phyloP scores from a whole-genome alignment of 805 yeast genomes.

The Komagataella pastoris region DNA sequence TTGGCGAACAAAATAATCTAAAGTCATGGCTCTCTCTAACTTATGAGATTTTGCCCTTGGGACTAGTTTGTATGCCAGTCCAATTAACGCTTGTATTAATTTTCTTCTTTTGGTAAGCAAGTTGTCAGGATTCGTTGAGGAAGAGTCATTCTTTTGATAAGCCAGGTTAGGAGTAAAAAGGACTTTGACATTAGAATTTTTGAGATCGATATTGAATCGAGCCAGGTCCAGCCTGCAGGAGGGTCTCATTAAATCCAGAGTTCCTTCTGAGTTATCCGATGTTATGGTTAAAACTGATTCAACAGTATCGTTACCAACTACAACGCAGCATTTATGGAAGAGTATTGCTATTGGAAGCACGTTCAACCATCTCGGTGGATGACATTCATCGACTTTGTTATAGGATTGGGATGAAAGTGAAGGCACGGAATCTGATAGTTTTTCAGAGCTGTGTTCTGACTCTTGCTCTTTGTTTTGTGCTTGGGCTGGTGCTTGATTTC shows the following conservation, averaged over 20 bases:
- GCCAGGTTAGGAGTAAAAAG: background rate
- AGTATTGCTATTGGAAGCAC: background rate
- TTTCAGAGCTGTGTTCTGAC: background rate
- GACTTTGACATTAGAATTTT: background rate
- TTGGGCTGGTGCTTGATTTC: slow-evolving; percentile 2
- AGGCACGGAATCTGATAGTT: background rate
- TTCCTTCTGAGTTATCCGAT: background rate
- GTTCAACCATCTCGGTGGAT: background rate
- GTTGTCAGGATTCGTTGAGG: background rate
- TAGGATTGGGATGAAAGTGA: background rate
- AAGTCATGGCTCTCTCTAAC: slow-evolving; percentile 8
- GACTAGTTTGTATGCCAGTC: slow-evolving; percentile 1
- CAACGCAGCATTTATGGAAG: background rate
- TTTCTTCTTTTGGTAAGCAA: background rate
- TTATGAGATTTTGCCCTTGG: slow-evolving; percentile 1
- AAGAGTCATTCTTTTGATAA: background rate
- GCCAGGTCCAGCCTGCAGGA: background rate
- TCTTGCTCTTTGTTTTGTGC: slow-evolving; percentile 39
- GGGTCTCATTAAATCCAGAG: background rate
- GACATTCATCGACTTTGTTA: background rate
- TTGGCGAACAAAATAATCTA: slow-evolving; percentile 9
- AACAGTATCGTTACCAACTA: background rate
- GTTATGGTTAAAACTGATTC: background rate
- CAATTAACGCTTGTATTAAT: background rate
- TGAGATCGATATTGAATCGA: background rate